Percentiles rank a stretch among this genome's conserved stretches.
Evolutionary conservation across 306 rosid genomes (phyloP).

Genomic region (Lathyrus tuberosus): DNA sequence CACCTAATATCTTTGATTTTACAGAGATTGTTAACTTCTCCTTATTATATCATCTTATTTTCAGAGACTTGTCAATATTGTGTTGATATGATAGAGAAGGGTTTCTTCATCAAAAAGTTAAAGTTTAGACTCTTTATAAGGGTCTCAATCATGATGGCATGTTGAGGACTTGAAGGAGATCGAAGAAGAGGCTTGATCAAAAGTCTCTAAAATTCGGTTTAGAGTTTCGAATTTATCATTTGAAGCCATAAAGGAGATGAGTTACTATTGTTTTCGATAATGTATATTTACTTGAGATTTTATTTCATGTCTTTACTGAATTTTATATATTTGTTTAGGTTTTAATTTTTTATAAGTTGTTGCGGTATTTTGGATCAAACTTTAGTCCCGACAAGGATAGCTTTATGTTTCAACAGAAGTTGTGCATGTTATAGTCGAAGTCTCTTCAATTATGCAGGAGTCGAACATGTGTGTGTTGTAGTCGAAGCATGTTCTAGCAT

Average conservation of each 20-base stretch:
- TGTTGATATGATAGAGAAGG: constrained; percentile 95
- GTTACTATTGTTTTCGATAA: neutral
- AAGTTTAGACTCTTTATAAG: constrained; percentile 79
- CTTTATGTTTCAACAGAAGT: too few relatives aligned
- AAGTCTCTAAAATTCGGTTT: constrained; percentile 44
- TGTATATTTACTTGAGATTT: constrained; percentile 16
- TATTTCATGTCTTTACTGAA: neutral
- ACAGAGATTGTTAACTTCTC: too few relatives aligned
- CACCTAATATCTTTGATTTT: too few relatives aligned
- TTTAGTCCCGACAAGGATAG: too few relatives aligned
- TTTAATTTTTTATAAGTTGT: neutral
- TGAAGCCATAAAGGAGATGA: constrained; percentile 79
- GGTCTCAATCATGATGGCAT: constrained; percentile 80
- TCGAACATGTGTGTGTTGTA: too few relatives aligned
- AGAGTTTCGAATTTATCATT: constrained; percentile 41
- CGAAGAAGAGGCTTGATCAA: constrained; percentile 85
- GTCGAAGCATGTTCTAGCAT: too few relatives aligned
- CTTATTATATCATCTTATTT: too few relatives aligned
- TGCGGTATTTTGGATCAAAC: too few relatives aligned
- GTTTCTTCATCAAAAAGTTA: constrained; percentile 79
- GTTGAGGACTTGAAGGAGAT: constrained; percentile 92
- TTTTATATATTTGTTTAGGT: neutral
- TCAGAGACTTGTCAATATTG: constrained; percentile 70
- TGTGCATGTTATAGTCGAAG: too few relatives aligned
- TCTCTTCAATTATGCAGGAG: too few relatives aligned